These are phyloP conservation scores for Monilinia polystroma DNA, from an alignment of 2,329 filamentous ascomycete genomes.

Conservation along the genomic window DNA sequence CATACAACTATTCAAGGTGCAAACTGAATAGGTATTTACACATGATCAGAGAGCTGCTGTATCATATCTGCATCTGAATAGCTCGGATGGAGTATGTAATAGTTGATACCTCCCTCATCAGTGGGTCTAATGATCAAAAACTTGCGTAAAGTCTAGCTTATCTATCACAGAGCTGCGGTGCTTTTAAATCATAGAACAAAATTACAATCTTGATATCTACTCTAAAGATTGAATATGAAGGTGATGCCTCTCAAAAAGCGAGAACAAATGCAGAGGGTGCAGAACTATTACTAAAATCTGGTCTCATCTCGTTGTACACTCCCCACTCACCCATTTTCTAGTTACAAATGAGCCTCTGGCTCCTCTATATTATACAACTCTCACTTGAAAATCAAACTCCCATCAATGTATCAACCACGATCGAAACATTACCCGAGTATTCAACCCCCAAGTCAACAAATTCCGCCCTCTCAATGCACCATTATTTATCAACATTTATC, in stretches of 20 bases:
- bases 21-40: neutral
- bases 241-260: neutral
- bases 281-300: neutral
- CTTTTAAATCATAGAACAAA: neutral
- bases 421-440: too few relatives aligned
- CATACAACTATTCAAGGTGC: neutral
- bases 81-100: neutral
- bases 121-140: too few relatives aligned
- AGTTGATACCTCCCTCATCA: neutral
- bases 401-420: too few relatives aligned
- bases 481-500: too few relatives aligned
- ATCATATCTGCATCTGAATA: neutral
- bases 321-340: neutral
- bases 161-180: neutral
- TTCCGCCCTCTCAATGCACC: neutral
- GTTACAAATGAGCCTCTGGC: neutral
- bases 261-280: neutral
- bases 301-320: neutral
- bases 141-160: too few relatives aligned
- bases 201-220: neutral
- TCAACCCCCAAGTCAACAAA: neutral
- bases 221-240: neutral
- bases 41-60: neutral
- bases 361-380: neutral
- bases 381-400: neutral